Evolutionary conservation across 1,284 basidiomycete species (phyloP).

Genomic region (Puccinia horiana): DNA sequence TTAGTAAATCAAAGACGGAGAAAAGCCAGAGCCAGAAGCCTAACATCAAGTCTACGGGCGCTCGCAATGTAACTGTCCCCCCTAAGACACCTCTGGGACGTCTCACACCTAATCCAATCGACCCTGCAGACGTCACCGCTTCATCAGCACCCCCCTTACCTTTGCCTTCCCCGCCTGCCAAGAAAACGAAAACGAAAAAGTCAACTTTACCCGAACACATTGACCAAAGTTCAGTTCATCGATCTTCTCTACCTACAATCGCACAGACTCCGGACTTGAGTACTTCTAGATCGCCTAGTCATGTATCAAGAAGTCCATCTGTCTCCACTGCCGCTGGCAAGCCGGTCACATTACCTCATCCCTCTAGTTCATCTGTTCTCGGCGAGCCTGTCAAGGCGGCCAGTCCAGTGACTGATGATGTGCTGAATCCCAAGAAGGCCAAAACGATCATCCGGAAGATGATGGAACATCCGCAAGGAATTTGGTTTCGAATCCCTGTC

Average conservation of each 20-base stretch:
- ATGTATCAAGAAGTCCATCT: conserved; percentile 51
- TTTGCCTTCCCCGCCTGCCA: background rate
- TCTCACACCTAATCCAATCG: conserved; percentile 7
- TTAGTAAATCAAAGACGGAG: background rate
- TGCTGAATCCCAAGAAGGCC: conserved; percentile 65
- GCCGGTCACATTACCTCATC: conserved; percentile 48
- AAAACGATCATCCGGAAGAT: conserved; percentile 71
- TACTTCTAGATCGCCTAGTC: conserved; percentile 48
- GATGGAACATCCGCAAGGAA: conserved; percentile 69
- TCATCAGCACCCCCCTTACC: background rate
- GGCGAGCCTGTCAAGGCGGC: background rate
- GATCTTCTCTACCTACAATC: background rate
- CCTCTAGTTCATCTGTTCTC: conserved; percentile 35
- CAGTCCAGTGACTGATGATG: conserved; percentile 51
- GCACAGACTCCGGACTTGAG: conserved; percentile 24
- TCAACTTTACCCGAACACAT: conserved; percentile 8
- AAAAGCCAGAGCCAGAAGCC: background rate
- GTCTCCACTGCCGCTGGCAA: conserved; percentile 67
- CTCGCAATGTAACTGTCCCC: background rate
- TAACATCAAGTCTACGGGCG: background rate
- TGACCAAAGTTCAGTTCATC: conserved; percentile 3
- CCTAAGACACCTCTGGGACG: conserved; percentile 3
- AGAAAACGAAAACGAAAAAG: conserved; percentile 43
- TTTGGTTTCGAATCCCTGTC: conserved; percentile 81
- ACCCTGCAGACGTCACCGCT: background rate